phyloP scores from a whole-genome alignment of 2,329 filamentous ascomycete genomes.

The Paraconiothyrium brasiliense region DNA sequence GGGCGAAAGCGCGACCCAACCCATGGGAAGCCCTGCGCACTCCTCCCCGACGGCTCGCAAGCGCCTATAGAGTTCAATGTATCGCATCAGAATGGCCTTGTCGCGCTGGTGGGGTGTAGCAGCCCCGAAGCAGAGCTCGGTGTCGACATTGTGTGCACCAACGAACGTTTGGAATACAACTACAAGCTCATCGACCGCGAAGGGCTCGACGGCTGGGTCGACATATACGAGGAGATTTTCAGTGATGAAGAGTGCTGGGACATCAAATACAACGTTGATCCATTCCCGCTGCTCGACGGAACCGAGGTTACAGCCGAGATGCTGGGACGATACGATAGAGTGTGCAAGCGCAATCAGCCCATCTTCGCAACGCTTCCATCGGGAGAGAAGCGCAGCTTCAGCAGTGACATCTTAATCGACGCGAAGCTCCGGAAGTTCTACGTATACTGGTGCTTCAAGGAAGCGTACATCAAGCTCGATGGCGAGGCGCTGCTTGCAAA shows the following conservation, averaged over 20 bases:
- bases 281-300: conserved; percentile 57
- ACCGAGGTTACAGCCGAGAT: conserved; percentile 50
- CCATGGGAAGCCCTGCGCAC: conserved; percentile 62
- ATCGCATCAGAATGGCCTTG: conserved; percentile 79
- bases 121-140: conserved; percentile 64
- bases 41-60: conserved; percentile 52
- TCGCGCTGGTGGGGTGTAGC: conserved; percentile 67
- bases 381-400: conserved; percentile 50
- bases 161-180: conserved; percentile 72
- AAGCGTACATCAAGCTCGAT: conserved; percentile 85
- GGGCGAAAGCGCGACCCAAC: conserved; percentile 63
- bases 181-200: conserved; percentile 67
- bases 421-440: conserved; percentile 76
- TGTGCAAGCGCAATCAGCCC: conserved; percentile 48
- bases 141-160: conserved; percentile 78
- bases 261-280: conserved; percentile 65
- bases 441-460: conserved; percentile 79
- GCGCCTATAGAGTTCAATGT: conserved; percentile 75
- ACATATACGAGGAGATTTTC: conserved; percentile 77
- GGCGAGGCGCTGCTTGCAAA: conserved; percentile 78
- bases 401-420: conserved; percentile 62
- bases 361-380: conserved; percentile 50
- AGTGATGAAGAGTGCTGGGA: conserved; percentile 67
- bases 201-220: conserved; percentile 74
- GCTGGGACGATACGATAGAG: conserved; percentile 56